Base-by-base conservation (phyloP, 352 stramenopile species). In the Nothophytophthora sp. region DNA sequence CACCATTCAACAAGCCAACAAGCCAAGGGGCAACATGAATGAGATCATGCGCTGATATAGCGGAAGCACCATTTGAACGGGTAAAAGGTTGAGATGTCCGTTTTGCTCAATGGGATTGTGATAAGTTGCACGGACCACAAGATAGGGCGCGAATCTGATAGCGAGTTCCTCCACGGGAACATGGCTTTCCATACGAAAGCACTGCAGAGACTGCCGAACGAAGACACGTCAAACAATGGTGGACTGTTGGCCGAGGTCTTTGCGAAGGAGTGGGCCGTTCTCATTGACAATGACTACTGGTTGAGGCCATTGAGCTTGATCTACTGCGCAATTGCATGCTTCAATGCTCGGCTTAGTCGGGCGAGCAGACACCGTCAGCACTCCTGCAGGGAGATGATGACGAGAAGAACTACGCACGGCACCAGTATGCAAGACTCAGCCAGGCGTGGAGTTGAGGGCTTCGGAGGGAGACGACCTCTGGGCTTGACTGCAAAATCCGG, bases 1-100 rank as follows among this genome's bases (percentile, higher is more conserved):
- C 16, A 47, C 40, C 15, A 44, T 58, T 38, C 40, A 50, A 4
- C 39, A 43, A n/a, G 18, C 20, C 19, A 44, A 57, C 39, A 11
- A 13, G 3, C 23, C 30, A n/a, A 11, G 2, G 5, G 40, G 18
- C 5, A 22, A 38, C 16, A 19, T 16, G 11, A 10, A 25, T 16
- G 40, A 32, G 13, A 15, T 6, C 7, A 48, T n/a, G 9, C 16
- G 6, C n/a, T 48, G 37, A 15, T 48, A 28, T 19, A 49, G 40
- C 12, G 38, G 4, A 45, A 45, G 23, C 24, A 45, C n/a, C 22
- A 36, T 13, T 23, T 33, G 12, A 24, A 46, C n/a, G 39, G 39
- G 7, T 34, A 28, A 23, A 46, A 46, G 15, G 39, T 46, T 3
- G 41, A 44, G 22, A 22, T 44, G 9, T 33, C 37, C 12, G 37